Conservation (phyloP, 441 rosid genomes). For the Macaranga tanarius region DNA sequence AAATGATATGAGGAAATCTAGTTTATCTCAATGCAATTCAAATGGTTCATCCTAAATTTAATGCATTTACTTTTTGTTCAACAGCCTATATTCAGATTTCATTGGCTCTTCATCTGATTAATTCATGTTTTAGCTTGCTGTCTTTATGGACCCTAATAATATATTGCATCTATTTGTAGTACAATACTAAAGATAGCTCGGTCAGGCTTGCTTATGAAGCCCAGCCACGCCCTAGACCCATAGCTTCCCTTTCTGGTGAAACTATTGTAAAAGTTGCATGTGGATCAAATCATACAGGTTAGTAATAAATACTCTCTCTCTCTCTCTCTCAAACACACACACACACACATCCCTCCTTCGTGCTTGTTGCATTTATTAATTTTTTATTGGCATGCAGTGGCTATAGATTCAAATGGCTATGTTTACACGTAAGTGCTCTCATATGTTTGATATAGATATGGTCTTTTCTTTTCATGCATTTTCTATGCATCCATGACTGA, state of each 20-base stretch:
- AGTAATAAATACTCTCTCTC: background rate
- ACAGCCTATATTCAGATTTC: background rate
- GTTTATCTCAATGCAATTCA: background rate
- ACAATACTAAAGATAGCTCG: conserved; percentile 85
- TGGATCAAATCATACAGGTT: conserved; percentile 94
- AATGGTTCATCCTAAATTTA: background rate
- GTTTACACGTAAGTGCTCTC: conserved; percentile 85
- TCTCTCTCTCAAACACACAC: background rate
- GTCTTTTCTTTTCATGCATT: conserved; percentile 14
- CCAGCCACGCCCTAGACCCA: conserved; percentile 86
- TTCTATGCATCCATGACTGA: conserved; percentile 20
- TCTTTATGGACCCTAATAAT: background rate
- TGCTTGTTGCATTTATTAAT: conserved; percentile 18
- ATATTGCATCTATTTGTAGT: conserved; percentile 42
- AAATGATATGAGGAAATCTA: background rate
- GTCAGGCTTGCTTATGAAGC: conserved; percentile 90
- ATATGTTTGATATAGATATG: background rate
- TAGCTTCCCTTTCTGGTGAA: conserved; percentile 69
- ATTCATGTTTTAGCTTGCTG: background rate
- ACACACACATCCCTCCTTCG: background rate
- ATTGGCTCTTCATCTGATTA: background rate
- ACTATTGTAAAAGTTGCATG: conserved; percentile 92
- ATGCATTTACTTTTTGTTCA: background rate
- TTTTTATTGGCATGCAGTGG: conserved; percentile 57
- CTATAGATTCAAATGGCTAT: conserved; percentile 79